Evolutionary conservation across 345 rosid genomes (phyloP), one percentile per base, ranked within the genome.

Genomic region (Nasturtium officinale): DNA sequence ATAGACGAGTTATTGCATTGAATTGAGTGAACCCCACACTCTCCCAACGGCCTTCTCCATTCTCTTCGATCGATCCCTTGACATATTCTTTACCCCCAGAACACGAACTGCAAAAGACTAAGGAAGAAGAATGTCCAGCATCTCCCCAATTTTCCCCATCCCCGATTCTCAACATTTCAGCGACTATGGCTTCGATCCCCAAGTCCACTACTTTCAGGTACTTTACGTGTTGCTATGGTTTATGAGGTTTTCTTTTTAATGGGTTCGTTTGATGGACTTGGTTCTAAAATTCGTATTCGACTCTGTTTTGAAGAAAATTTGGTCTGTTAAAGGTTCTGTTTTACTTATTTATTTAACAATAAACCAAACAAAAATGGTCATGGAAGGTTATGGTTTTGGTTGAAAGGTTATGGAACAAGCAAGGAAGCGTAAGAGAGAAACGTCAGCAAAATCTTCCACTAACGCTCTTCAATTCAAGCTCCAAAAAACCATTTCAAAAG

Each of bases 171-270:
- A 83, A 7, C 96, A 84, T 76, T 89, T 88, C 85, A 89, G 83
- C 28, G 98, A 94, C 76, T 91, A 91, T 59, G 97, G 98, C 48
- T 94, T 91, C 67, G 94, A 93, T 80, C 87, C 92, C 8, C 96
- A 87, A 58, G 77, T 89, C 71, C 76, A 89, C 69, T 91, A 84
- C 68, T 85, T 87, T 66, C 97, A 89, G 93, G 98, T 91, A 13
- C 6, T 85, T 66, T 96, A 89, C 93, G 96, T 91, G 12, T 15
- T 12, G 8, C 17, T 11, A 33, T 20, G 45, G 13, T 35, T 70
- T 56, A 0, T 50, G 54, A 16, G 8, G 20, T 5, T 60, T 29
- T 17, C 7, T 9, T 15, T 15, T 15, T 6, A 9, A 23, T 50
- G 54, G 28, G 35, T 56, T 52, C n/a, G 18, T 37, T 11, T 4